phyloP scores from a whole-genome alignment of 2,329 filamentous ascomycete species.

The Orbilia quercus region DNA sequence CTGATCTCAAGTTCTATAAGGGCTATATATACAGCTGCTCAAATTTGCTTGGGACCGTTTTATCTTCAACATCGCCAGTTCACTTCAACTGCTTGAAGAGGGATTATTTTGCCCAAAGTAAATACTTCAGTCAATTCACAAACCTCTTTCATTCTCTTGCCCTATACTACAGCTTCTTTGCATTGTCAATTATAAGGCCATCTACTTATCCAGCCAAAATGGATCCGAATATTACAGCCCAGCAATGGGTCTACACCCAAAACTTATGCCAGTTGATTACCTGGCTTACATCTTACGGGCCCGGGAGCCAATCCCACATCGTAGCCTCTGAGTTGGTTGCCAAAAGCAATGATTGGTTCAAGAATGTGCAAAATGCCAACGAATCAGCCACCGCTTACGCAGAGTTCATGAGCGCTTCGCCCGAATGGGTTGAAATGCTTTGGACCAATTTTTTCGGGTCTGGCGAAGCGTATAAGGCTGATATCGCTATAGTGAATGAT shows the following conservation, averaged over 20 bases:
- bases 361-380: conserved; percentile 11
- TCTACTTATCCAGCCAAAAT: too few relatives aligned
- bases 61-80: too few relatives aligned
- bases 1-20: too few relatives aligned
- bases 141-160: too few relatives aligned
- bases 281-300: conserved; percentile 19
- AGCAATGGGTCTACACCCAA: conserved; percentile 24
- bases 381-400: conserved; percentile 6
- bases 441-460: conserved; percentile 19
- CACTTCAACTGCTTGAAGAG: too few relatives aligned
- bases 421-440: conserved; percentile 14
- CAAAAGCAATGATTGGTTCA: conserved; percentile 8
- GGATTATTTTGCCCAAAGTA: too few relatives aligned
- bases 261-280: conserved; percentile 16
- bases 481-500: conserved; percentile 9
- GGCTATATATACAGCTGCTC: too few relatives aligned
- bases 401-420: neutral
- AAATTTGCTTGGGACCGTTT: too few relatives aligned
- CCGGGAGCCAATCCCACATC: conserved; percentile 5
- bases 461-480: conserved; percentile 1
- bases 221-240: conserved; percentile 2
- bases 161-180: too few relatives aligned
- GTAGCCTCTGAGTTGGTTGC: conserved; percentile 16
- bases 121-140: too few relatives aligned
- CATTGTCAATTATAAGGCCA: too few relatives aligned